A percentile compares a stretch with the other conserved stretches of the same genome.
Evolutionary conservation across 768 basidiomycete species (phyloP).

Genomic region (Mycena filopes): DNA sequence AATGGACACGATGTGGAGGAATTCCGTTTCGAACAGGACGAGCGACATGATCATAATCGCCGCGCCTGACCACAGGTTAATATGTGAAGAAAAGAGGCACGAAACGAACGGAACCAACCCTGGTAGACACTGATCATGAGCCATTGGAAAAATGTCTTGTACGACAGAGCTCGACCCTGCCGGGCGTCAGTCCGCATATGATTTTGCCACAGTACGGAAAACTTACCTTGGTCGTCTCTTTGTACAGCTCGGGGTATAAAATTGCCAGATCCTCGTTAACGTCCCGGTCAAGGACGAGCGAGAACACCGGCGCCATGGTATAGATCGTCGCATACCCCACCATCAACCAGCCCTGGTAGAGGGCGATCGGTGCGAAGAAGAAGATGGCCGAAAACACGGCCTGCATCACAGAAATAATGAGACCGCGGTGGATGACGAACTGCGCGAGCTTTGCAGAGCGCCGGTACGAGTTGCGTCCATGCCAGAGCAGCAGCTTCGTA

Average conservation of each 20-base stretch:
- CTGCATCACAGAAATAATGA: conserved; percentile 98
- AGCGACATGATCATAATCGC: conserved; percentile 99
- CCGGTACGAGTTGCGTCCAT: conserved; percentile 98
- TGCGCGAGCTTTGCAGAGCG: conserved; percentile 98
- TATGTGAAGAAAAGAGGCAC: not conserved
- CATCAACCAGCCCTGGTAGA: conserved; percentile 99
- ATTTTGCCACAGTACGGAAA: not conserved
- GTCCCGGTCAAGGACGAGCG: conserved; percentile 93
- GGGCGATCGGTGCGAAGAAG: conserved; percentile 94
- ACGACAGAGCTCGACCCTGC: conserved; percentile 94
- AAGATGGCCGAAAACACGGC: conserved; percentile 95
- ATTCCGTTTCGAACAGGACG: conserved; percentile 95
- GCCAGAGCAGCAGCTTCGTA: conserved; percentile 97
- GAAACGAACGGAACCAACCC: conserved; percentile 65
- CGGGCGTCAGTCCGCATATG: conserved; percentile 16
- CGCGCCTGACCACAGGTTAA: conserved; percentile 65
- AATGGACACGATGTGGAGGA: conserved; percentile 97
- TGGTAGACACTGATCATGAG: conserved; percentile 97
- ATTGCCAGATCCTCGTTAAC: conserved; percentile 96
- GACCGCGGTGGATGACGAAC: conserved; percentile 96
- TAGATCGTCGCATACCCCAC: conserved; percentile 96
- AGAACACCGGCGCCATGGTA: conserved; percentile 99
- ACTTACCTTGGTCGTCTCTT: conserved; percentile 93
- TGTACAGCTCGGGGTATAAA: conserved; percentile 97
- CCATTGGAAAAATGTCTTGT: conserved; percentile 99